phyloP scores from a whole-genome alignment of 345 rosid genomes.

The Clausena lansium region DNA sequence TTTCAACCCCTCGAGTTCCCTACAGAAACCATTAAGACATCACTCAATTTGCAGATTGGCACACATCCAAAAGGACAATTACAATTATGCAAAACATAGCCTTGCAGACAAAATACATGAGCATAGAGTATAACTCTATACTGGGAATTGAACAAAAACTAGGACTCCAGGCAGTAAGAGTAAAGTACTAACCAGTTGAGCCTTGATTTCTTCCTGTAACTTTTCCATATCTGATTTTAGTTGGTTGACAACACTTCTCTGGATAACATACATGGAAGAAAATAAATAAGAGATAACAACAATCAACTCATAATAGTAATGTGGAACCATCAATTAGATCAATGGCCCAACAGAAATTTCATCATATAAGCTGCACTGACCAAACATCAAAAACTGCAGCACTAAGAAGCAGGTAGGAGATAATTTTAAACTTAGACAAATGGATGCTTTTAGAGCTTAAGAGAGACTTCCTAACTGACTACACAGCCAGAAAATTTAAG shows the following conservation, averaged over 20 bases:
- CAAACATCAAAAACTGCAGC: neutral
- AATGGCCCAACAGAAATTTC: neutral
- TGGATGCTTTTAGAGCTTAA: neutral
- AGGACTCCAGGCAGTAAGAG: conserved; percentile 9
- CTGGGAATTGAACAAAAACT: conserved; percentile 6
- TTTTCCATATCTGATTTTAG: conserved; percentile 84
- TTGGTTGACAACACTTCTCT: conserved; percentile 92
- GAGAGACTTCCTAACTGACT: neutral
- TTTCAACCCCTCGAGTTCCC: neutral
- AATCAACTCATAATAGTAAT: neutral
- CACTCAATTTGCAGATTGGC: neutral
- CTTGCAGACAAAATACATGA: neutral
- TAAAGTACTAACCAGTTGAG: conserved; percentile 59
- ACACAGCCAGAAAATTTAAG: neutral
- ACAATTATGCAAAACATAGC: conserved; percentile 1
- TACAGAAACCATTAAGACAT: neutral
- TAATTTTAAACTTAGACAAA: neutral
- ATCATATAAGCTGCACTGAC: conserved; percentile 9
- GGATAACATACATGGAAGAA: conserved; percentile 23
- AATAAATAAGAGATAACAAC: neutral
- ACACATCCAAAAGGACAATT: neutral
- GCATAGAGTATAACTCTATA: neutral
- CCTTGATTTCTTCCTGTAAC: conserved; percentile 79
- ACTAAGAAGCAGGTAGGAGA: neutral
- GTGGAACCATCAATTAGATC: neutral